Conservation (phyloP, 164 flowering plant species). For the Malania oleifera region DNA sequence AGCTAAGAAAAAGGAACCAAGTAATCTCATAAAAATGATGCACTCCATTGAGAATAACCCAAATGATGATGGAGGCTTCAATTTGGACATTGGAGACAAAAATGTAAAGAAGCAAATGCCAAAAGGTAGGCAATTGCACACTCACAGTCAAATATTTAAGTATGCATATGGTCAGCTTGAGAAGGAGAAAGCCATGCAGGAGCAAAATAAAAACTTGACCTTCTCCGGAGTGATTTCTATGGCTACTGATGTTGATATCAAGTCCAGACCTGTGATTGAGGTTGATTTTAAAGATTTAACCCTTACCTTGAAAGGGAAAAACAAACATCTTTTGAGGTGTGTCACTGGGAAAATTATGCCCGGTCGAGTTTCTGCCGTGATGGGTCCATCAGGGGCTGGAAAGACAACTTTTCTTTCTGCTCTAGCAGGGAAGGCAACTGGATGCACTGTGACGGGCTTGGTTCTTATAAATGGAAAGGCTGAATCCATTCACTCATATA, state of each 20-base stretch:
- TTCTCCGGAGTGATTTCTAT: conserved; percentile 31
- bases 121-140: conserved; percentile 11
- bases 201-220: conserved; percentile 22
- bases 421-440: conserved; percentile 30
- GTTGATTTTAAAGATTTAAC: conserved; percentile 25
- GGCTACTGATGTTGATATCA: conserved; percentile 19
- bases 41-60: neutral
- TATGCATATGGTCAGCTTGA: conserved; percentile 32
- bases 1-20: neutral
- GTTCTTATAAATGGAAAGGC: conserved; percentile 17
- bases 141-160: conserved; percentile 31
- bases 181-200: conserved; percentile 27
- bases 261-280: conserved; percentile 29
- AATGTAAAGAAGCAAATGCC: neutral
- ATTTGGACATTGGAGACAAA: neutral
- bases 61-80: neutral
- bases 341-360: conserved; percentile 31
- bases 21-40: conserved; percentile 1
- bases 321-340: conserved; percentile 20
- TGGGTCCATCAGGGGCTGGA: conserved; percentile 45
- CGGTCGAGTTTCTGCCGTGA: conserved; percentile 31
- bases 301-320: conserved; percentile 28
- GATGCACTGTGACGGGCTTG: conserved; percentile 23
- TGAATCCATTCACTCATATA: conserved; percentile 15
- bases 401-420: conserved; percentile 33